Base-by-base conservation (phyloP, 106 monocot species). In the Allium sativum region DNA sequence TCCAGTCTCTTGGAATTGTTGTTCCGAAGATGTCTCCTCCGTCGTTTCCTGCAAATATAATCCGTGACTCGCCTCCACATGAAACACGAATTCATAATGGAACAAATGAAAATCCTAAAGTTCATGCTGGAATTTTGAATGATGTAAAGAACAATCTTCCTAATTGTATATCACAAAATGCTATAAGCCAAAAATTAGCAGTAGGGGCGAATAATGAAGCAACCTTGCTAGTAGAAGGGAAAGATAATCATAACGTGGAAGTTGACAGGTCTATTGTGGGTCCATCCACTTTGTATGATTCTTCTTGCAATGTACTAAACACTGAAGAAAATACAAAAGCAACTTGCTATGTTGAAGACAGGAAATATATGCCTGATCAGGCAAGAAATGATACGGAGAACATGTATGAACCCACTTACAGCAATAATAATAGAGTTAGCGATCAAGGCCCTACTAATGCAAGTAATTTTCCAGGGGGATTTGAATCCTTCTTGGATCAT, bases 1-100 rank as follows among this genome's bases (percentile, higher is more conserved):
- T 88, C 58, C 82, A 81, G 55, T 88, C 85, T 45, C 91, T 98
- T 69, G 96, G 96, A 17, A 67, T 98, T 56, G 55, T 85, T 59
- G 57, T 98, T 52, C 85, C 96, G 61, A 84, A 92, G 57, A 55
- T 92, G 73, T 77, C 82, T 55, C 57, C 48, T 22, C 73, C 80
- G 42, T 14, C 64, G n/a, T 66, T 76, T 52, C 9, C 61, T 21
- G 40, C 31, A 31, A 31, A 31, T 66, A 61, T 51, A 58, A 44
- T 44, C 71, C 61, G 61, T 40, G 73, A 73, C 21, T 68, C 67
- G 62, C 42, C 48, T 40, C 46, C 22, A 55, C 59, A 52, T 68
- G 70, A 43, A 44, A 31, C 17, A 43, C 8, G 7, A 17, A 58
- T 42, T 73, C 56, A 68, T 20, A 17, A 14, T 42, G 21, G 42